Evolutionary conservation across 108 stramenopile species (phyloP).

Genomic region (Discostella pseudostelligera): DNA sequence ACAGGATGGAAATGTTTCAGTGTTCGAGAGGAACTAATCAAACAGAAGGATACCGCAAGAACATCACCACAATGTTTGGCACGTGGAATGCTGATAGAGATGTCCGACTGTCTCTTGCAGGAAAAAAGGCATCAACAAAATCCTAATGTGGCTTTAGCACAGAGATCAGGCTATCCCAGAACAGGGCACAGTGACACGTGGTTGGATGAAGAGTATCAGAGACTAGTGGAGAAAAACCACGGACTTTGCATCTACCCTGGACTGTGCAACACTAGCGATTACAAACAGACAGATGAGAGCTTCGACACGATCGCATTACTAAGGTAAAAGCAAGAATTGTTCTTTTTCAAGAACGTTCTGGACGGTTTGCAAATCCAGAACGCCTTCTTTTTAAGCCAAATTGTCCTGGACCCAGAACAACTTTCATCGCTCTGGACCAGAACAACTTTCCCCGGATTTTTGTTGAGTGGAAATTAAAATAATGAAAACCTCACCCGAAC

Average conservation of each 20-base stretch:
- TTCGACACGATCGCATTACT: slow-evolving; percentile 25
- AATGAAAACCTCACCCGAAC: too few species aligned
- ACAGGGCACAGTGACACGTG: slow-evolving; percentile 31
- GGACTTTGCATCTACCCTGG: slow-evolving; percentile 18
- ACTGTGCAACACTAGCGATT: slow-evolving; percentile 41
- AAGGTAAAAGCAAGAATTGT: too few species aligned
- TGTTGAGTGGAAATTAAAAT: too few species aligned
- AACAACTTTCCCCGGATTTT: too few species aligned
- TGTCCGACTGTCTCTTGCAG: slow-evolving; percentile 15
- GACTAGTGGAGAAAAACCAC: slow-evolving; percentile 16
- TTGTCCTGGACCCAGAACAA: background rate
- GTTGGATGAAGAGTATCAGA: slow-evolving; percentile 33
- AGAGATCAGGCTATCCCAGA: slow-evolving; percentile 16
- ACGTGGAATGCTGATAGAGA: slow-evolving; percentile 24
- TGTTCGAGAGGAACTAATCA: slow-evolving; percentile 25
- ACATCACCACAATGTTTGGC: slow-evolving; percentile 19
- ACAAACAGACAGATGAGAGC: slow-evolving; percentile 21
- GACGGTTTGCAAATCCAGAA: too few species aligned
- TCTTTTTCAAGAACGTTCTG: too few species aligned
- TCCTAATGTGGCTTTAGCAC: slow-evolving; percentile 10
- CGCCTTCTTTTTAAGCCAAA: background rate
- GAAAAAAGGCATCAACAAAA: slow-evolving; percentile 30
- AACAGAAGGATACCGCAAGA: slow-evolving; percentile 25
- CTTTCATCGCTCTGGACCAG: too few species aligned
- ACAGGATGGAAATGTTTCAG: slow-evolving; percentile 18